Base-by-base conservation (phyloP, 177 flowering plant species). In the Vitis hybrid region DNA sequence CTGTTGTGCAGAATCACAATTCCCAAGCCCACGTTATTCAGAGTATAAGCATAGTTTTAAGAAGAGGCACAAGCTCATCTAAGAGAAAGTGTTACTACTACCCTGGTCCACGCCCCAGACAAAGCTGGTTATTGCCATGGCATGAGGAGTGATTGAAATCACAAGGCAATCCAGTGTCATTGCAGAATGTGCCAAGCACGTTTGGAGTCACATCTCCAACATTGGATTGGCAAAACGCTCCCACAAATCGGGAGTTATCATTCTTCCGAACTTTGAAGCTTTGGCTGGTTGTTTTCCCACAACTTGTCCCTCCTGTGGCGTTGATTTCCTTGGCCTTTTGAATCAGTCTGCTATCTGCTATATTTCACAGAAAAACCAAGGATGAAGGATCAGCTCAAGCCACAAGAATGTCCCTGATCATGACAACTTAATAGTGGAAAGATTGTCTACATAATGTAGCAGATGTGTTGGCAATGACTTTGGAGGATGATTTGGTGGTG, bases 101-200 rank as follows among this genome's bases (percentile, higher is more conserved):
- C 88, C 90, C 92, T 11, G 92, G 92, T 9, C 92, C 90, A n/a
- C 90, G 88, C 61, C 85, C 93, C 13, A 83, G 69, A 63, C 93
- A 87, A 6, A 89, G 88, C 61, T 22, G 80, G 76, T 77, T 79
- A 74, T 83, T 65, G 53, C 87, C 89, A 69, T 80, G 52, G 76
- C 93, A 87, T 0, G 91, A 78, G 2, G 88, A 83, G 75, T 70
- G 90, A 62, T 85, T 87, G 78, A 89, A 89, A 70, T 89, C 88
- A 71, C 93, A 89, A 2, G 90, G 84, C 59, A 53, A 54, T 19
- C 86, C 91, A 49, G 59, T 79, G 56, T 87, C 91, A 9, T 60
- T 70, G 73, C 92, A 87, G 74, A 87, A 84, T 38, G 92, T 87
- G 65, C 91, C 93, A 0, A 86, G 82, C 52, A 87, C 89, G 70